Evolutionary conservation across 2,329 filamentous ascomycete species (phyloP).

Genomic region (Pezicula radicicola): DNA sequence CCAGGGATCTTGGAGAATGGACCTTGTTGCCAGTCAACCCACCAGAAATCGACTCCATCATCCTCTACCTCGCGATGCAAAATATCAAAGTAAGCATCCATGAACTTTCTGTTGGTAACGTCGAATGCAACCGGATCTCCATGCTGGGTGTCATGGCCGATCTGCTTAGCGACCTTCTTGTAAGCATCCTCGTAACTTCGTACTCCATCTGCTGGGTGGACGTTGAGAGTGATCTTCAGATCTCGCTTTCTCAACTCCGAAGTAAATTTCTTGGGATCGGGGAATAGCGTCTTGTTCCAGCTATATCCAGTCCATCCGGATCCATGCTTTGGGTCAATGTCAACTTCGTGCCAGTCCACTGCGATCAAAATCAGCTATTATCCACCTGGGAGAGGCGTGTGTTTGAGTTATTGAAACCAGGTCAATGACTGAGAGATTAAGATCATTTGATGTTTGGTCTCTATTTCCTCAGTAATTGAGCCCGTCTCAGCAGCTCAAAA

Average conservation of each 20-base stretch:
- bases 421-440: too few species aligned
- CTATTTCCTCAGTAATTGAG: too few species aligned
- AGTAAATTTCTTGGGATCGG: slow-evolving; percentile 50
- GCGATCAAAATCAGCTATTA: too few species aligned
- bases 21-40: slow-evolving; percentile 68
- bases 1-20: slow-evolving; percentile 49
- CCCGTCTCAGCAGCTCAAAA: too few species aligned
- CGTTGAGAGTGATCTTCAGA: slow-evolving; percentile 55
- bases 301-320: slow-evolving; percentile 59
- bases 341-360: slow-evolving; percentile 62
- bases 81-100: slow-evolving; percentile 56
- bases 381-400: too few species aligned
- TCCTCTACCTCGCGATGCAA: slow-evolving; percentile 54
- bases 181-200: slow-evolving; percentile 55
- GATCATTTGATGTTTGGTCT: too few species aligned
- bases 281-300: slow-evolving; percentile 57
- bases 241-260: slow-evolving; percentile 46
- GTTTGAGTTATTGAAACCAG: too few species aligned
- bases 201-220: slow-evolving; percentile 60
- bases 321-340: slow-evolving; percentile 38
- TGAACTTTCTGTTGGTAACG: slow-evolving; percentile 47
- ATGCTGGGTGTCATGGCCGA: slow-evolving; percentile 47
- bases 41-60: slow-evolving; percentile 61
- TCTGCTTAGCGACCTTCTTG: slow-evolving; percentile 46
- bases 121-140: slow-evolving; percentile 54